Percentiles rank a stretch among this genome's conserved stretches.
Evolutionary conservation across 345 rosid genomes (phyloP).

Genomic region (Citrus australasica): DNA sequence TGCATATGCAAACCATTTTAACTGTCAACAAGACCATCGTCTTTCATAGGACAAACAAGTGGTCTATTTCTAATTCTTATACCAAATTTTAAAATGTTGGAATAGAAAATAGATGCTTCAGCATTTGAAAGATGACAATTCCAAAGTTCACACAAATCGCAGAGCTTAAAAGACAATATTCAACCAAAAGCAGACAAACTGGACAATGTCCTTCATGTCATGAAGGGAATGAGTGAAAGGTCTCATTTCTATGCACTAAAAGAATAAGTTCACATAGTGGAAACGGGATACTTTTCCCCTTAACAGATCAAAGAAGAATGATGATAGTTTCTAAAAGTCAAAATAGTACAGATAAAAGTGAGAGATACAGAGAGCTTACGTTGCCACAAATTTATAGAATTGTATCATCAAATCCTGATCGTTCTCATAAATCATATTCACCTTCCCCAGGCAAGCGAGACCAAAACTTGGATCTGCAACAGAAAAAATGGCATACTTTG

Average conservation of each 20-base stretch:
- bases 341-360: background rate
- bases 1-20: background rate
- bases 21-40: background rate
- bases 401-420: slow-evolving; percentile 77
- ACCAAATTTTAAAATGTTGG: background rate
- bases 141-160: background rate
- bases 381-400: slow-evolving; percentile 67
- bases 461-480: slow-evolving; percentile 75
- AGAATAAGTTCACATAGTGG: background rate
- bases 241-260: background rate
- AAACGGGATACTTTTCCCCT: background rate
- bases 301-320: background rate
- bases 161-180: background rate
- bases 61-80: background rate
- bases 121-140: background rate
- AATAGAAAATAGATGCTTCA: background rate
- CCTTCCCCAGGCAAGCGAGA: slow-evolving; percentile 70
- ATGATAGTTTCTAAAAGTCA: background rate
- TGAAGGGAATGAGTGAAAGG: background rate
- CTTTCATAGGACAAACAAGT: background rate
- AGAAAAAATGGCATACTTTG: background rate
- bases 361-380: slow-evolving; percentile 37
- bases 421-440: slow-evolving; percentile 58
- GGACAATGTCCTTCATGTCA: background rate
- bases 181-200: background rate